Evolutionary conservation across 176 grass and related monocot genomes (phyloP).

Genomic region (Ampelocalamus luodianensis): DNA sequence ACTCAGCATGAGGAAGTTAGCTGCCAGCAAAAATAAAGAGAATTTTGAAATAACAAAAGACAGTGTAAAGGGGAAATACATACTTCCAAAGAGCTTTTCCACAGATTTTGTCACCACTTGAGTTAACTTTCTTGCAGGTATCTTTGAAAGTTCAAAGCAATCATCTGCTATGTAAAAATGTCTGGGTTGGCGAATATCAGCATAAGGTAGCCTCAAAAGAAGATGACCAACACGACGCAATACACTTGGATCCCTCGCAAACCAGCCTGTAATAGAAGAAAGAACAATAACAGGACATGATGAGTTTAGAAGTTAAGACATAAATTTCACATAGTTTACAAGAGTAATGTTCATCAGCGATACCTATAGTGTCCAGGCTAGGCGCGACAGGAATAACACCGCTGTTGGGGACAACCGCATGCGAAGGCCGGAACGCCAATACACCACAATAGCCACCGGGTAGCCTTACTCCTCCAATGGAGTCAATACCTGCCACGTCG

Average conservation of each 20-base stretch:
- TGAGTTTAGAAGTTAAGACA: slow-evolving; percentile 19
- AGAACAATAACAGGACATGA: neutral
- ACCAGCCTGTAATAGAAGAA: slow-evolving; percentile 67
- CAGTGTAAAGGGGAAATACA: slow-evolving; percentile 38
- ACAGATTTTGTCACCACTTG: slow-evolving; percentile 90
- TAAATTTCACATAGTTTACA: neutral
- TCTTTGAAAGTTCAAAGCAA: slow-evolving; percentile 86
- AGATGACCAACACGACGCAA: slow-evolving; percentile 83
- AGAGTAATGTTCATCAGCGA: slow-evolving; percentile 1
- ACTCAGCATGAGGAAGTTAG: slow-evolving; percentile 4
- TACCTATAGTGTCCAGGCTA: slow-evolving; percentile 95
- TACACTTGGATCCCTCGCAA: slow-evolving; percentile 83
- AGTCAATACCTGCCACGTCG: slow-evolving; percentile 68
- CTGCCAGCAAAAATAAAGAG: neutral
- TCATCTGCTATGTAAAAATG: slow-evolving; percentile 86
- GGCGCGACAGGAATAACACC: slow-evolving; percentile 90
- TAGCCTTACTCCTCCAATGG: slow-evolving; percentile 90
- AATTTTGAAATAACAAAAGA: slow-evolving; percentile 26
- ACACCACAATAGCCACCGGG: slow-evolving; percentile 88
- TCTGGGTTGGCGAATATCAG: slow-evolving; percentile 70
- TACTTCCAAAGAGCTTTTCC: slow-evolving; percentile 97
- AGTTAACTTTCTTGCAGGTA: slow-evolving; percentile 78
- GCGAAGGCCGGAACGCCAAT: slow-evolving; percentile 84
- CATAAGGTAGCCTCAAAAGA: slow-evolving; percentile 77
- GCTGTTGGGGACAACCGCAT: slow-evolving; percentile 66